Evolutionary conservation across 164 flowering plant genomes (phyloP).

Genomic region (Berberis thunbergii): DNA sequence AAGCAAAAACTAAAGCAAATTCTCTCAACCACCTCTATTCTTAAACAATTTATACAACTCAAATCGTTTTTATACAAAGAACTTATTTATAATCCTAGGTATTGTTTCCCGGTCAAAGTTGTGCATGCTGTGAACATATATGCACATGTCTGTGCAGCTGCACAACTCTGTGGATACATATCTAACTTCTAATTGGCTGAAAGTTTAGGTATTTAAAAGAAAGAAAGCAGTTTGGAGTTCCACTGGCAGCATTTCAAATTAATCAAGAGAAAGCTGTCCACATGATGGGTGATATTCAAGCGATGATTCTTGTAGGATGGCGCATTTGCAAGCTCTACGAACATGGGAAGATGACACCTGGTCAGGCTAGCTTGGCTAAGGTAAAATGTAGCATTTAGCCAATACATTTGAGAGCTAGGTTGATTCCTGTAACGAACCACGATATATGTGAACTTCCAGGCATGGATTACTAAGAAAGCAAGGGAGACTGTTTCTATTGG

Average conservation of each 20-base stretch:
- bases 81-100: no score
- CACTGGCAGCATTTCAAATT: constrained; percentile 85
- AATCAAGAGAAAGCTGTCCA: constrained; percentile 85
- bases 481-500: constrained; percentile 84
- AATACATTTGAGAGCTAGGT: neutral
- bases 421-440: neutral
- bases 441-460: constrained; percentile 26
- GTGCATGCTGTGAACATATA: no score
- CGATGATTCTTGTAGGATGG: constrained; percentile 91
- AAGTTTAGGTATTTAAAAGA: constrained; percentile 7
- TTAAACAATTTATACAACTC: no score
- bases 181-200: no score
- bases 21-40: no score
- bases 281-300: constrained; percentile 89
- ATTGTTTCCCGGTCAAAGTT: no score
- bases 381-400: constrained; percentile 20
- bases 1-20: no score
- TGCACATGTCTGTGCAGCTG: no score
- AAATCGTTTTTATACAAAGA: no score
- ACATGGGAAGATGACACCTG: constrained; percentile 79
- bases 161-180: no score
- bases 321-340: constrained; percentile 91
- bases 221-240: constrained; percentile 22
- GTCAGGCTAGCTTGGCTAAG: constrained; percentile 95
- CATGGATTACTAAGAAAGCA: constrained; percentile 76